Evolutionary conservation across 2,329 filamentous ascomycete genomes (phyloP).

Genomic region (Penicillium sp.): DNA sequence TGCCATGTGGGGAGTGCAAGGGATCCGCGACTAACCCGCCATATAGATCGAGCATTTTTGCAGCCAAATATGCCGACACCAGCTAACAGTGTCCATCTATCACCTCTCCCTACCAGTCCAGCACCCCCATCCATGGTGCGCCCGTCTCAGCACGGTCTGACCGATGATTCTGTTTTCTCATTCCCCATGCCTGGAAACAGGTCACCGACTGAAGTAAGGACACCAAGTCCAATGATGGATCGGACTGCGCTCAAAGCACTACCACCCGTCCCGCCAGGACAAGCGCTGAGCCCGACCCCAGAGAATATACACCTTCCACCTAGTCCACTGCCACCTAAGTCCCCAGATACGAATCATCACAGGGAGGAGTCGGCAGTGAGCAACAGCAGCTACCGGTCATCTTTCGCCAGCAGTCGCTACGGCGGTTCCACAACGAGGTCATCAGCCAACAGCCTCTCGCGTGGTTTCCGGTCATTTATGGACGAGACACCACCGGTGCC

Average conservation of each 20-base stretch:
- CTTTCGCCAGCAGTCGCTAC: slow-evolving; percentile 39
- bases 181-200: slow-evolving; percentile 47
- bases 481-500: slow-evolving; percentile 37
- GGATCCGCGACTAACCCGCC: slow-evolving; percentile 8
- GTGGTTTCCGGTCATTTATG: slow-evolving; percentile 28
- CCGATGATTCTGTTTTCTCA: slow-evolving; percentile 48
- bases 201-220: slow-evolving; percentile 22
- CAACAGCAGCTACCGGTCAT: slow-evolving; percentile 42
- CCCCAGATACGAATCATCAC: slow-evolving; percentile 8
- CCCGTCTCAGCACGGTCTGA: slow-evolving; percentile 35
- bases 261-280: slow-evolving; percentile 17
- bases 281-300: slow-evolving; percentile 12
- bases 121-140: slow-evolving; percentile 43
- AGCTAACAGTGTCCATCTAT: slow-evolving; percentile 60
- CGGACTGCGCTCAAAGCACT: slow-evolving; percentile 19
- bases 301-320: slow-evolving; percentile 21
- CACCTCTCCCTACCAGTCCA: slow-evolving; percentile 59
- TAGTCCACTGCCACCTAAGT: slow-evolving; percentile 19
- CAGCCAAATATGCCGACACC: slow-evolving; percentile 62
- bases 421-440: slow-evolving; percentile 37
- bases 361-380: slow-evolving; percentile 32
- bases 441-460: slow-evolving; percentile 33
- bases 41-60: slow-evolving; percentile 41
- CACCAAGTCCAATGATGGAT: slow-evolving; percentile 22
- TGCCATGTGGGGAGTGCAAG: background rate